Evolutionary conservation across 2,329 filamentous ascomycete species (phyloP), one percentile per base, ranked within the genome.

Genomic region (Coleophoma eucalyptorum): DNA sequence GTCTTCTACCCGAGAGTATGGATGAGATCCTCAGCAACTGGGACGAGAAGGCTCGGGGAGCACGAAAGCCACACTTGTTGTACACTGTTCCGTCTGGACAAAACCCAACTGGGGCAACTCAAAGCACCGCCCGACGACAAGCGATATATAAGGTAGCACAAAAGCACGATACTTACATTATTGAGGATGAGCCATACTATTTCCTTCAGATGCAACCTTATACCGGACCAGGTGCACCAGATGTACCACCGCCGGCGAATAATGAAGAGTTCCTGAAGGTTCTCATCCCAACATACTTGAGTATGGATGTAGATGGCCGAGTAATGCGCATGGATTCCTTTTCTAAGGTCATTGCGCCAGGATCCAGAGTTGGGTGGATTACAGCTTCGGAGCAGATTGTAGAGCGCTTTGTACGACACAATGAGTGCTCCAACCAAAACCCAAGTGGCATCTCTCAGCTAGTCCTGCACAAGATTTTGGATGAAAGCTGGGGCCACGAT

Each of bases 251-350:
- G 12, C 40, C 40, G 5, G 40, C 40, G 6, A 19, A 18, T 19
- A 18, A 43, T 6, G 40, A 84, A 4, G 83, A 86, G 12, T 96
- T 96, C 67, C 72, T 97, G 51, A 72, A 77, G 6, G 74, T 78
- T 1, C 76, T 94, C 8, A 74, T 89, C 2, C 89, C 90, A 0
- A 86, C 86, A 2, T 81, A 87, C 49, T 76, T 95, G 37, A 87
- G 81, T 68, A 76, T 96, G 61, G 91, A 96, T 65, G 76, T 81
- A 1, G 90, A 95, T 66, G 91, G 91, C 8, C 87, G 91, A 53
- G 90, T 96, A 41, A 75, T 95, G 71, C 87, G 91, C 35, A 78
- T 96, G 67, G 91, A 96, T 65, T 95, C 90, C 0, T 92, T 96
- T 70, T 93, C 89, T 63, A 96, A 96, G 72, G 87, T 95, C 1